Conservation (phyloP, 805 yeast genomes). For the Starmera pachycereana region DNA sequence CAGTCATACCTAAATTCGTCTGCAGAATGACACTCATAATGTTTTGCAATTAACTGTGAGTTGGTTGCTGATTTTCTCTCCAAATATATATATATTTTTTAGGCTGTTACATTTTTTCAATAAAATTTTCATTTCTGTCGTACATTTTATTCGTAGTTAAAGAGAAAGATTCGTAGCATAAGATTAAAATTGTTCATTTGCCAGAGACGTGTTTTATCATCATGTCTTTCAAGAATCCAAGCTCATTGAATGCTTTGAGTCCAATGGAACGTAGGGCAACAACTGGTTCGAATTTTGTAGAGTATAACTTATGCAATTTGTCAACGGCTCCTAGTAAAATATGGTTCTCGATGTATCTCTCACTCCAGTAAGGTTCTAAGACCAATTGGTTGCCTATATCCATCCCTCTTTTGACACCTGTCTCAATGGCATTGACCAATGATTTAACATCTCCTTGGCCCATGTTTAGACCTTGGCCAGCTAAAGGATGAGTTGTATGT, state of each 20-base stretch:
- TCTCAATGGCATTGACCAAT: constrained; percentile 58
- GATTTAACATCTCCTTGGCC: constrained; percentile 88
- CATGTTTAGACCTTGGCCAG: constrained; percentile 97
- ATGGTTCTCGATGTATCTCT: constrained; percentile 75
- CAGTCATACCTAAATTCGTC: constrained; percentile 23
- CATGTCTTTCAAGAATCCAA: constrained; percentile 57
- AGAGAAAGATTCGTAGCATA: neutral
- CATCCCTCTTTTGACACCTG: constrained; percentile 64
- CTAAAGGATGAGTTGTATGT: constrained; percentile 93
- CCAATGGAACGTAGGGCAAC: constrained; percentile 74
- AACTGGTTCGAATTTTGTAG: constrained; percentile 61
- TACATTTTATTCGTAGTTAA: neutral
- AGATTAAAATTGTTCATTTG: constrained; percentile 5
- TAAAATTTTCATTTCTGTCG: neutral
- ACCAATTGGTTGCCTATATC: constrained; percentile 80
- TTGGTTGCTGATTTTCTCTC: constrained; percentile 1
- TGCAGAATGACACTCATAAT: constrained; percentile 31
- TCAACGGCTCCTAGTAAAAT: constrained; percentile 80
- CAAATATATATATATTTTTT: neutral
- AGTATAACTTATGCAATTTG: constrained; percentile 79
- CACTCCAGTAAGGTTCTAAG: constrained; percentile 78
- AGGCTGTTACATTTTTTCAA: neutral
- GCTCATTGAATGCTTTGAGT: constrained; percentile 51
- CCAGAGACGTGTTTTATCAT: constrained; percentile 52
- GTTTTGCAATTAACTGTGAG: neutral